These are phyloP conservation scores for Leucocoprinus leucothites DNA, from an alignment of 768 basidiomycete genomes.

Conservation along the genomic window DNA sequence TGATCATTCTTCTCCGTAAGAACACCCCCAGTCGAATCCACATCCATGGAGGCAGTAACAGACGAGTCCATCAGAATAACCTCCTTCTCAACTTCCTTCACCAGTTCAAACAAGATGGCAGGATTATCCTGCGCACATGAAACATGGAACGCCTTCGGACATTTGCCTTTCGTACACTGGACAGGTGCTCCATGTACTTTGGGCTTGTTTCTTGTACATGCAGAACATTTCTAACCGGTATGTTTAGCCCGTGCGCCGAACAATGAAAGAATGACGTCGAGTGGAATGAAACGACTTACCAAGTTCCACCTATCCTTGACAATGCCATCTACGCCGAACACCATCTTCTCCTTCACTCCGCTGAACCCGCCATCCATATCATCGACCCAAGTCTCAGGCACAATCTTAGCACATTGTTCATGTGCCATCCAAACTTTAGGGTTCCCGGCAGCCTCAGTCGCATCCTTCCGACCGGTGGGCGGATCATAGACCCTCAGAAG, in stretches of 20 bases:
- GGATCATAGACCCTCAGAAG: conserved; percentile 69
- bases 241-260: background rate
- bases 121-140: conserved; percentile 74
- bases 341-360: conserved; percentile 46
- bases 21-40: conserved; percentile 20
- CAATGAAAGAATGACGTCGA: background rate
- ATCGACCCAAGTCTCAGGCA: conserved; percentile 94
- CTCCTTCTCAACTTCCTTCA: conserved; percentile 79
- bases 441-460: conserved; percentile 42
- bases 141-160: conserved; percentile 90
- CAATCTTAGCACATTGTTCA: conserved; percentile 70
- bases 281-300: conserved; percentile 43
- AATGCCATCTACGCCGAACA: conserved; percentile 86
- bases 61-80: conserved; percentile 59
- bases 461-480: conserved; percentile 52
- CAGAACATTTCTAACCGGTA: conserved; percentile 75
- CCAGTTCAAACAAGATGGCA: conserved; percentile 53
- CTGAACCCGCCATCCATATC: conserved; percentile 41
- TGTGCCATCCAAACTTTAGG: conserved; percentile 72
- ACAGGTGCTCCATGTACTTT: conserved; percentile 80
- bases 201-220: conserved; percentile 65
- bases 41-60: conserved; percentile 23
- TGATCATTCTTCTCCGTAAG: conserved; percentile 16
- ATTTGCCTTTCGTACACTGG: conserved; percentile 94
- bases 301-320: conserved; percentile 92